These are phyloP conservation scores for Huntiella moniliformis DNA, from an alignment of 2,329 filamentous ascomycete genomes.

Conservation along the genomic window DNA sequence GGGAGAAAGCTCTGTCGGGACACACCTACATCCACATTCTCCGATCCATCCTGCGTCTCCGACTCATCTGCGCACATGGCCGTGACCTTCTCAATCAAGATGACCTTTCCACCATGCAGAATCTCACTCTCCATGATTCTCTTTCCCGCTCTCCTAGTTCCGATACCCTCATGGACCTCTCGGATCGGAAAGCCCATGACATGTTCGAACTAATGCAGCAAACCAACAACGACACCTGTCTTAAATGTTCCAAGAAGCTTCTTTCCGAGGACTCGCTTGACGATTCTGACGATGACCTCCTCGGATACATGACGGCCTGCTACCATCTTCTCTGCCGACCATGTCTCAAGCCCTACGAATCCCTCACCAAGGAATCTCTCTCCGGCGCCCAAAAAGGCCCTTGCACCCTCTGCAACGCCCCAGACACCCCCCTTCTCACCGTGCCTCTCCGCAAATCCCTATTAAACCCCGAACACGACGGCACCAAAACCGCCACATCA, in stretches of 20 bases:
- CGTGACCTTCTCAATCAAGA: constrained; percentile 72
- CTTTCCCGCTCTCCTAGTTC: constrained; percentile 32
- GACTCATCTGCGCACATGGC: constrained; percentile 85
- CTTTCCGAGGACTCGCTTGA: constrained; percentile 34
- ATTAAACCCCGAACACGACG: constrained; percentile 37
- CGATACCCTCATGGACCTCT: constrained; percentile 38
- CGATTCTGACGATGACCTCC: constrained; percentile 41
- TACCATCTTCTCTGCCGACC: constrained; percentile 66
- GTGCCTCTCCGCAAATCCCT: constrained; percentile 48
- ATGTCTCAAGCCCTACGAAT: constrained; percentile 45
- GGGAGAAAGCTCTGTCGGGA: constrained; percentile 50
- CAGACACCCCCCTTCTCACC: constrained; percentile 40
- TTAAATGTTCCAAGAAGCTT: constrained; percentile 48
- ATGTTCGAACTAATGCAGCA: constrained; percentile 73
- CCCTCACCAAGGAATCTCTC: constrained; percentile 23
- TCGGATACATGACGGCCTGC: constrained; percentile 71
- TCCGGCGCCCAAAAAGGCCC: constrained; percentile 23
- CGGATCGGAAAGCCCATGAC: constrained; percentile 60
- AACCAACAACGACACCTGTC: constrained; percentile 57
- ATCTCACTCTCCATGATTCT: constrained; percentile 36
- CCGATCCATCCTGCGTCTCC: constrained; percentile 74
- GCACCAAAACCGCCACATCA: constrained; percentile 22
- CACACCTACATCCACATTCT: constrained; percentile 88
- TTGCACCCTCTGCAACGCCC: constrained; percentile 51
- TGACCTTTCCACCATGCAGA: constrained; percentile 62